A percentile compares a stretch with the other conserved stretches of the same genome.
These are phyloP conservation scores for Kwoniella bestiolae DNA, from an alignment of 768 basidiomycete genomes.

Conservation along the genomic window DNA sequence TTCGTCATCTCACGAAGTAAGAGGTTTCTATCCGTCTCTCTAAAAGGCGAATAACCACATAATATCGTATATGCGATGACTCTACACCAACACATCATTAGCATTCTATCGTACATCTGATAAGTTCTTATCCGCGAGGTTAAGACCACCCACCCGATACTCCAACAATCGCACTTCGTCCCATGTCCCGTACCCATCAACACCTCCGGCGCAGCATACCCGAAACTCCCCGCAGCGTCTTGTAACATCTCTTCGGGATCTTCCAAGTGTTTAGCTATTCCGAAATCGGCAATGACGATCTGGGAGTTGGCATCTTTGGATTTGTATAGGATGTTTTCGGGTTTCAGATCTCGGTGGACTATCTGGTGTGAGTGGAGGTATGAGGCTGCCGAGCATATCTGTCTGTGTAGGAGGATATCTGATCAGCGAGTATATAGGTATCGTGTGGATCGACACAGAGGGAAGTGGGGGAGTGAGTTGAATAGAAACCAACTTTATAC, in stretches of 20 bases:
- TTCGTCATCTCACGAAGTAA: conserved; percentile 82
- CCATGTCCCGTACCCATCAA: conserved; percentile 77
- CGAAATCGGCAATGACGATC: conserved; percentile 95
- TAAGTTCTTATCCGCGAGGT: not conserved
- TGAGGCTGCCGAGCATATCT: conserved; percentile 78
- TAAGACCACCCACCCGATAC: conserved; percentile 71
- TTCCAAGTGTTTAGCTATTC: conserved; percentile 65
- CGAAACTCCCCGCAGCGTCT: conserved; percentile 63
- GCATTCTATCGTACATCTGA: not conserved
- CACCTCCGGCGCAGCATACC: conserved; percentile 80
- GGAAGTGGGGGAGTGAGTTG: not conserved
- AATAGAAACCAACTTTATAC: conserved; percentile 66
- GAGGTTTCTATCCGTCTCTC: conserved; percentile 74
- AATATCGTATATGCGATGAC: conserved; percentile 93
- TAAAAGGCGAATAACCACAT: conserved; percentile 94
- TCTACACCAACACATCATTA: conserved; percentile 59
- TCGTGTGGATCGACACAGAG: no score
- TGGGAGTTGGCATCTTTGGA: conserved; percentile 76
- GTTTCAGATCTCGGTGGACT: conserved; percentile 96
- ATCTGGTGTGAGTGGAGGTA: conserved; percentile 92
- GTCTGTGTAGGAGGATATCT: conserved; percentile 60
- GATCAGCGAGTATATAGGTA: not conserved
- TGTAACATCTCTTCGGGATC: conserved; percentile 48
- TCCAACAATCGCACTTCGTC: conserved; percentile 93
- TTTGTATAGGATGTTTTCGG: conserved; percentile 94